phyloP scores from a whole-genome alignment of 2,329 filamentous ascomycete genomes.

The Zopfia rhizophila region DNA sequence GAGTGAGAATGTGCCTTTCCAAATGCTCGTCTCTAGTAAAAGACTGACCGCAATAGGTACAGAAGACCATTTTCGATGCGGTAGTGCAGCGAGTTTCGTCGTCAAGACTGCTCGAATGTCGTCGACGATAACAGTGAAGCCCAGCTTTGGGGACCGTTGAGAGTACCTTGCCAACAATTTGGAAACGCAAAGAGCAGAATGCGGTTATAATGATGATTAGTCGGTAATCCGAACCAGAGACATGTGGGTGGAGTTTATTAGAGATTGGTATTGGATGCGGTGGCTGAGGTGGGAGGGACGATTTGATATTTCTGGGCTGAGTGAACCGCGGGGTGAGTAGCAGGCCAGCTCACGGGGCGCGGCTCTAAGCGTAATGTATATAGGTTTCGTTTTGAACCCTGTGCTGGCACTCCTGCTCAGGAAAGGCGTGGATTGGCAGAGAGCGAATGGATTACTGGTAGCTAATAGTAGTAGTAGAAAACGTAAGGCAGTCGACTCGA shows the following conservation, averaged over 20 bases:
- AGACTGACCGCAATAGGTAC: slow-evolving; percentile 64
- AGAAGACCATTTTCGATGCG: slow-evolving; percentile 60
- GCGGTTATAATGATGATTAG: slow-evolving; percentile 24
- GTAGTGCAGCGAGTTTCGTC: slow-evolving; percentile 2
- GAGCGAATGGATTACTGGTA: slow-evolving; percentile 15
- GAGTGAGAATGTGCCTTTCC: slow-evolving; percentile 63
- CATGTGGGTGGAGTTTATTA: slow-evolving; percentile 18
- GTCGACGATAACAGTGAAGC: too few relatives aligned
- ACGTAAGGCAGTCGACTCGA: slow-evolving; percentile 20
- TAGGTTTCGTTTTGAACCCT: slow-evolving; percentile 15
- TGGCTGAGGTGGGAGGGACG: background rate
- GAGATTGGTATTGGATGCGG: slow-evolving; percentile 6
- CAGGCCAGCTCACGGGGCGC: slow-evolving; percentile 9
- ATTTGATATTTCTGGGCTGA: slow-evolving; percentile 14
- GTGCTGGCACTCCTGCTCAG: slow-evolving; percentile 13
- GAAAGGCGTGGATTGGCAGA: slow-evolving; percentile 17
- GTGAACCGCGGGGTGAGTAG: slow-evolving; percentile 20
- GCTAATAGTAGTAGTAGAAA: slow-evolving; percentile 17
- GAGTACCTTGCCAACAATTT: background rate
- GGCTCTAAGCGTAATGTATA: slow-evolving; percentile 19
- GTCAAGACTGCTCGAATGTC: slow-evolving; percentile 5
- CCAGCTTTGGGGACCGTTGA: background rate
- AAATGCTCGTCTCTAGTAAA: slow-evolving; percentile 65
- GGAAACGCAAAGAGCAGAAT: slow-evolving; percentile 6
- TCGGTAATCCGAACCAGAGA: slow-evolving; percentile 19